phyloP scores from a whole-genome alignment of 2,329 filamentous ascomycete genomes.

The Capronia coronata region DNA sequence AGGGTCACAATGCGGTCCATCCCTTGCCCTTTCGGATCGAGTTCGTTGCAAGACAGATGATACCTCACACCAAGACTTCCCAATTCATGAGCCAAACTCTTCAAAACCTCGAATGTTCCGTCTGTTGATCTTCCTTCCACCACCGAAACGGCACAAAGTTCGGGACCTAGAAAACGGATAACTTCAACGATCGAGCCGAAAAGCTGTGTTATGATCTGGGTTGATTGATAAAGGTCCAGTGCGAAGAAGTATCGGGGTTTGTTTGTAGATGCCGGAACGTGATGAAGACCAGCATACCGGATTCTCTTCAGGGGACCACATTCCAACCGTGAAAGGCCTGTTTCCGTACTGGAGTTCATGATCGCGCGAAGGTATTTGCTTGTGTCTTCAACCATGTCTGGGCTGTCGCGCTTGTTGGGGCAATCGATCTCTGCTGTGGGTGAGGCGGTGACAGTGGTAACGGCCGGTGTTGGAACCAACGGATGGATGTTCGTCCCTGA shows the following conservation, averaged over 20 bases:
- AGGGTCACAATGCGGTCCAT: constrained; percentile 45
- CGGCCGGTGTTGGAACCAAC: neutral
- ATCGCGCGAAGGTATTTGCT: constrained; percentile 1
- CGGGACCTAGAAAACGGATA: constrained; percentile 46
- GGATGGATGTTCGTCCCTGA: too few species aligned
- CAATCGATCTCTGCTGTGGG: neutral
- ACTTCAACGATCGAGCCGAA: constrained; percentile 48
- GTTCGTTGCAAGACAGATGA: constrained; percentile 33
- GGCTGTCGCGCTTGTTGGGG: neutral
- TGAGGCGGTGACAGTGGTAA: neutral
- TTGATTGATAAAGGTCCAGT: constrained; percentile 45
- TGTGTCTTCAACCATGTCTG: neutral
- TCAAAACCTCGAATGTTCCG: constrained; percentile 48
- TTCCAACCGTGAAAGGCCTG: neutral
- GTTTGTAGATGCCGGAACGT: neutral
- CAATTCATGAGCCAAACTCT: constrained; percentile 38
- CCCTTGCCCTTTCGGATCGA: constrained; percentile 38
- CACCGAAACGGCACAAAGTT: constrained; percentile 49
- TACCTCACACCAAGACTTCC: constrained; percentile 30
- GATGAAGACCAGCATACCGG: constrained; percentile 7
- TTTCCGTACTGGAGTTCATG: neutral
- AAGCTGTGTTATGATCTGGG: constrained; percentile 45
- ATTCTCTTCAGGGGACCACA: constrained; percentile 6
- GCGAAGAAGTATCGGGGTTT: constrained; percentile 46
- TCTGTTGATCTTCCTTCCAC: constrained; percentile 52